These are phyloP conservation scores for Daedaleopsis sinensis DNA, from an alignment of 768 basidiomycete genomes.

Conservation along the genomic window DNA sequence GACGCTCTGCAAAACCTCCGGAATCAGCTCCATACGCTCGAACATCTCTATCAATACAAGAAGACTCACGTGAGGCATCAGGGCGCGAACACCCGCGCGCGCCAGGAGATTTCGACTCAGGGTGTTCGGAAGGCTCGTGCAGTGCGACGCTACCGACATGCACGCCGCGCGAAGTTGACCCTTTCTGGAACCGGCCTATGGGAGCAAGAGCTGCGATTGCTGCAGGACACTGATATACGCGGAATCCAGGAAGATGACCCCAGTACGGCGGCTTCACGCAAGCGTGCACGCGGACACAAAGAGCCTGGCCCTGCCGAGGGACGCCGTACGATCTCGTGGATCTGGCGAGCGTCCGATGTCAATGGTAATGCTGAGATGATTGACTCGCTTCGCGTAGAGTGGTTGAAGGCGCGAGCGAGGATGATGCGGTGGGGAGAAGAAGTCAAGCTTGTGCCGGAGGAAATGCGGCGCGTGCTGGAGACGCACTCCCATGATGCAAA, in stretches of 20 bases:
- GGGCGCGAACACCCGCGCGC: slow-evolving; percentile 10
- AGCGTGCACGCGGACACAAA: neutral
- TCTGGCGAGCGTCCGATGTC: neutral
- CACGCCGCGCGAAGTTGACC: neutral
- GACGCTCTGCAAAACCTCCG: slow-evolving; percentile 21
- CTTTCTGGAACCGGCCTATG: neutral
- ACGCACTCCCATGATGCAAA: neutral
- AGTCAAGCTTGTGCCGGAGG: slow-evolving; percentile 14
- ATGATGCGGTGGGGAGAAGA: slow-evolving; percentile 18
- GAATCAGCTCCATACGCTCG: slow-evolving; percentile 19
- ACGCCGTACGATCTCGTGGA: neutral
- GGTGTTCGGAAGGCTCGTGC: neutral
- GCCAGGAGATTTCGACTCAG: neutral
- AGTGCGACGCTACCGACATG: neutral
- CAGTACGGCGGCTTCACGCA: too few species aligned
- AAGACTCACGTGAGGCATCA: slow-evolving; percentile 16
- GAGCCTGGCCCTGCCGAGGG: neutral
- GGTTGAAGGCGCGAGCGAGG: slow-evolving; percentile 8
- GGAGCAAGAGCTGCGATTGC: neutral
- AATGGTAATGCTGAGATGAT: neutral
- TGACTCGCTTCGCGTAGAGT: slow-evolving; percentile 9
- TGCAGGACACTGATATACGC: neutral
- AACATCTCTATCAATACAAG: slow-evolving; percentile 18
- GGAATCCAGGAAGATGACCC: neutral
- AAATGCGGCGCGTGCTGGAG: slow-evolving; percentile 11